Evolutionary conservation across 2,329 filamentous ascomycete genomes (phyloP).

Genomic region (Paraphoma chrysanthemicola): DNA sequence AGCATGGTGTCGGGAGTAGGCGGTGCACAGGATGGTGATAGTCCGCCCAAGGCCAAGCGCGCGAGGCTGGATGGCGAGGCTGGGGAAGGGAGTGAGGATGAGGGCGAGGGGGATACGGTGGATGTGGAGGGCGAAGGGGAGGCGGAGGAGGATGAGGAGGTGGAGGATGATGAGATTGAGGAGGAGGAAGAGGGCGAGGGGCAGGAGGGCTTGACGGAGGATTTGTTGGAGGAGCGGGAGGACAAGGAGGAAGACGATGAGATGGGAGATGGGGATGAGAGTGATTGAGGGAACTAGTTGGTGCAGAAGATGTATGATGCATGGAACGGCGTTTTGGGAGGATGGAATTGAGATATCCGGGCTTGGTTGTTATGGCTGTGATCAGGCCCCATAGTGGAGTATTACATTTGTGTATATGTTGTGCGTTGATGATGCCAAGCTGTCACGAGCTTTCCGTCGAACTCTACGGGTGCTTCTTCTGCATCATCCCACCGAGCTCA

Average conservation of each 20-base stretch:
- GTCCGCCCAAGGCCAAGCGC: slow-evolving; percentile 59
- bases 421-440: no score
- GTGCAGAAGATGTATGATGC: slow-evolving; percentile 19
- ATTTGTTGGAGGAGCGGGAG: slow-evolving; percentile 54
- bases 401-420: neutral
- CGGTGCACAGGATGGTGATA: slow-evolving; percentile 24
- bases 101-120: slow-evolving; percentile 40
- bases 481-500: slow-evolving; percentile 21
- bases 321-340: slow-evolving; percentile 37
- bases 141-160: slow-evolving; percentile 58
- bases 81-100: slow-evolving; percentile 43
- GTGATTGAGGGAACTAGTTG: slow-evolving; percentile 34
- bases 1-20: no score
- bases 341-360: slow-evolving; percentile 3
- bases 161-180: slow-evolving; percentile 61
- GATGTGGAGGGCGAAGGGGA: slow-evolving; percentile 49
- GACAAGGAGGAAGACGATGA: slow-evolving; percentile 55
- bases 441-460: neutral
- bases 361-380: neutral
- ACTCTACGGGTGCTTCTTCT: neutral
- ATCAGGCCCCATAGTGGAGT: no score
- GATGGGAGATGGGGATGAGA: slow-evolving; percentile 63
- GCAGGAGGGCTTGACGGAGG: slow-evolving; percentile 57
- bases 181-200: slow-evolving; percentile 61
- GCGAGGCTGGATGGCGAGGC: slow-evolving; percentile 52